Conservation (phyloP, 1,139 yeast genomes). For the Protomyces macrosporus region DNA sequence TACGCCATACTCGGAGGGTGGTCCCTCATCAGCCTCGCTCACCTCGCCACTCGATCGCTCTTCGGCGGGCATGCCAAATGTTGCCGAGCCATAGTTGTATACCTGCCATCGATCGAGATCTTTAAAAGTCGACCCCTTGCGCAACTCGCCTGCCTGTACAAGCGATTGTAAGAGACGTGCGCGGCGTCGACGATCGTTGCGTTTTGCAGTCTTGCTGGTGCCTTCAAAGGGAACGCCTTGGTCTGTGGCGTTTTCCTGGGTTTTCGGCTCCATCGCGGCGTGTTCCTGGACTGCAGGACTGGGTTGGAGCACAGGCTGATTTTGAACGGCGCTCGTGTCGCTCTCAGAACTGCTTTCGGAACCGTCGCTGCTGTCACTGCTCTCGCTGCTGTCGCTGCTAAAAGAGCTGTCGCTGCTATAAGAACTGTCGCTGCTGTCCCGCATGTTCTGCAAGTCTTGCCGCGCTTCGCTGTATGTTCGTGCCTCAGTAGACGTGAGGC, state of each 20-base stretch:
- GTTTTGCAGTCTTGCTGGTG: neutral
- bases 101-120: slow-evolving; percentile 8
- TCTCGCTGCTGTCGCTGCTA: neutral
- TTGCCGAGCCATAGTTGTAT: neutral
- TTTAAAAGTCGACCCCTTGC: slow-evolving; percentile 7
- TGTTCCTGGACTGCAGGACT: neutral
- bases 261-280: neutral
- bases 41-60: neutral
- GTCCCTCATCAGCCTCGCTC: neutral
- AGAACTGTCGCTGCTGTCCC: neutral
- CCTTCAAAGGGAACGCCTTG: slow-evolving; percentile 6
- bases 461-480: too few relatives aligned
- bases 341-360: neutral
- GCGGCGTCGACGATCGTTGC: slow-evolving; percentile 11
- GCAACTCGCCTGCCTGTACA: slow-evolving; percentile 13
- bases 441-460: too few relatives aligned
- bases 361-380: neutral
- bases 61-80: neutral
- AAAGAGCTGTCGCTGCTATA: too few relatives aligned
- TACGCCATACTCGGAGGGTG: neutral
- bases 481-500: too few relatives aligned
- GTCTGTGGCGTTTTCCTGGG: neutral
- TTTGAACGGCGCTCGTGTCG: neutral
- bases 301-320: too few relatives aligned
- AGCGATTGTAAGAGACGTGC: slow-evolving; percentile 1